Evolutionary conservation across 2,329 filamentous ascomycete species (phyloP), one percentile per base, ranked within the genome.

Genomic region (Bipolaris victoriae): DNA sequence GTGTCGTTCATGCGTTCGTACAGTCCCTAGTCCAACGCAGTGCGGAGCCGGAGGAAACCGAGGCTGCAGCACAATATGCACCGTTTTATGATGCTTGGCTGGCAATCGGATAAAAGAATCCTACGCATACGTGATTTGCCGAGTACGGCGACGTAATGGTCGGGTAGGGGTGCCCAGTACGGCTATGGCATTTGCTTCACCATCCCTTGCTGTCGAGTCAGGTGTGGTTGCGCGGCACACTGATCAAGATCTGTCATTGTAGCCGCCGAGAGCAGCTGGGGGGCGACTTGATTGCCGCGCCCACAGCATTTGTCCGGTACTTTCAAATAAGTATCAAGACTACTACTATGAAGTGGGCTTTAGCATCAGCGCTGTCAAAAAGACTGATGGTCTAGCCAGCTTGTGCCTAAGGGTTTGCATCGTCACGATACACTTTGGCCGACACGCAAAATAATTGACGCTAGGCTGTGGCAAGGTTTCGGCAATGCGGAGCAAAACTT

Each of bases 401-500:
- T 36, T 31, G 3, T 13, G 2, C 31, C 15, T 39, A 20, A 36
- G 43, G 31, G 31, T 40, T 33, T 37, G 37, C 31, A 52, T 39
- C 39, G 24, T 39, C 44, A 57, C 18, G 22, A 44, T 43, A 31
- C 46, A 39, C 49, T 47, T 53, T 57, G 29, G 26, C 33, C 24
- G 49, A 44, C 22, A 46, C 36, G 36, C 37, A 45, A 37, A 35
- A 48, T 36, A 15, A 57, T 43, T 57, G 54, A 44, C 37, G 29
- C 50, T 36, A 26, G 22, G 20, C 36, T 29, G 53, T 24, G 44
- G 52, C 44, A 57, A 44, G 49, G 46, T 57, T 57, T 45, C 46
- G 46, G 54, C 43, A 48, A 16, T 20, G 36, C 52, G 51, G 36
- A 49, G 46, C 35, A 57, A 36, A 50, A 29, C 31, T 24, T 31